Conservation (phyloP, 768 basidiomycete genomes). For the Leccinum disarticulatum region DNA sequence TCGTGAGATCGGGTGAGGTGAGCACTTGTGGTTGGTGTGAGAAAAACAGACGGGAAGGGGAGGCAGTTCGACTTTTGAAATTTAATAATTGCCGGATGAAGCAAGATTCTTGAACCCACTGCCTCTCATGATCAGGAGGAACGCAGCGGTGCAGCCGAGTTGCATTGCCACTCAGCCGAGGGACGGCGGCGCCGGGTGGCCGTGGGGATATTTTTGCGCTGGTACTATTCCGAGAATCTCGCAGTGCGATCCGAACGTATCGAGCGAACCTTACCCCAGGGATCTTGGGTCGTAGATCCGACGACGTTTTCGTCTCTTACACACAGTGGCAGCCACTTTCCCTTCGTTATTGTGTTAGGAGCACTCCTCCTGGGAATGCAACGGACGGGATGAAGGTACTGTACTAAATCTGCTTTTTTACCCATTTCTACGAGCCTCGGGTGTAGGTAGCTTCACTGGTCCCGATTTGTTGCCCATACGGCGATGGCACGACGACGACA, state of each 20-base stretch:
- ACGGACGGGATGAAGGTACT: background rate
- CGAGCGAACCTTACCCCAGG: constrained; percentile 10
- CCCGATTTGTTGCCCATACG: too few species aligned
- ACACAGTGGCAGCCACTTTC: background rate
- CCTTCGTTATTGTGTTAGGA: background rate
- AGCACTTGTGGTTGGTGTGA: background rate
- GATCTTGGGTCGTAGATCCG: constrained; percentile 23
- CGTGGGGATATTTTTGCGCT: constrained; percentile 8
- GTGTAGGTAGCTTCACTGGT: constrained; percentile 5
- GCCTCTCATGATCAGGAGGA: constrained; percentile 5
- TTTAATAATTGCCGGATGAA: background rate
- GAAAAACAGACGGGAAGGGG: background rate
- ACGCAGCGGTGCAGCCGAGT: constrained; percentile 14
- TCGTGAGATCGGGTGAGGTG: background rate
- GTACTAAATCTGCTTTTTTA: constrained; percentile 2
- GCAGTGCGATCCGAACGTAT: constrained; percentile 4
- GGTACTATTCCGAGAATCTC: constrained; percentile 19
- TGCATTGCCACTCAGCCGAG: constrained; percentile 8
- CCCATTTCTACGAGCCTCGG: constrained; percentile 18
- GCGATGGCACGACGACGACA: too few species aligned
- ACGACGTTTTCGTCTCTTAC: constrained; percentile 6
- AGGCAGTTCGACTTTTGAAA: background rate
- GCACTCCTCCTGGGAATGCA: background rate
- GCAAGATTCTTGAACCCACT: constrained; percentile 8
- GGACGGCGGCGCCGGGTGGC: constrained; percentile 9